Evolutionary conservation across 192 early-diverging fungal species (phyloP), one percentile per base, ranked within the genome.

Genomic region (Podila minutissima): DNA sequence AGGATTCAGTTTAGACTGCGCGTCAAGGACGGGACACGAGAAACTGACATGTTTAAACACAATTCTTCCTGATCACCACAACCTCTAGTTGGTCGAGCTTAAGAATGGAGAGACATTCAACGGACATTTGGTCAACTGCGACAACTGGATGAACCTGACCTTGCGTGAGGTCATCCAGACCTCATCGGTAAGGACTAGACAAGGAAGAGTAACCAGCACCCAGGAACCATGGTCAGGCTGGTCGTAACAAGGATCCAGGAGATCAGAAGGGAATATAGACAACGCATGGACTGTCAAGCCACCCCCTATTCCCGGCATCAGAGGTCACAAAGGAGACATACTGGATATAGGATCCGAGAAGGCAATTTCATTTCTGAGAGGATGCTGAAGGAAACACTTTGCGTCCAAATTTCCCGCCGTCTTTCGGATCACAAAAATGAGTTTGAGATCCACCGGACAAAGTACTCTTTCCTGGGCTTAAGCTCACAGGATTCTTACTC

Each of bases 41-140:
- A 12, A 58, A 31, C 50, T 71, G 8, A 28, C 49, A 4, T 59
- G 28, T 61, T 71, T 71, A 29, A 31, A 12, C 35, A 19, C 31
- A 20, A 51, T 17, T 32, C 8, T 11, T 46, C 65, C 53, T 82
- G 69, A 62, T 62, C 28, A 59, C 26, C 3, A n/a, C 29, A 35
- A 37, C 35, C 0, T 13, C 31, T 85, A 88, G 88, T 87, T 97
- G 64, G 96, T 99, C n/a, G 97, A 99, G 77, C 83, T 99, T 62
- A 99, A 99, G 81, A 96, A 93, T 83, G 97, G 97, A 77, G 97
- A 98, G 83, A 97, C 98, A 31, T 99, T 97, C 84, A 98, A 97
- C 78, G 98, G 98, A 13, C 96, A 97, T 86, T 91, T 99, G 85
- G 95, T 95, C 64, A 95, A 92, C 74, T 98, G 96, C 86, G 95